These are phyloP conservation scores for Pezicula radicicola DNA, from an alignment of 2,329 filamentous ascomycete genomes.

Conservation along the genomic window DNA sequence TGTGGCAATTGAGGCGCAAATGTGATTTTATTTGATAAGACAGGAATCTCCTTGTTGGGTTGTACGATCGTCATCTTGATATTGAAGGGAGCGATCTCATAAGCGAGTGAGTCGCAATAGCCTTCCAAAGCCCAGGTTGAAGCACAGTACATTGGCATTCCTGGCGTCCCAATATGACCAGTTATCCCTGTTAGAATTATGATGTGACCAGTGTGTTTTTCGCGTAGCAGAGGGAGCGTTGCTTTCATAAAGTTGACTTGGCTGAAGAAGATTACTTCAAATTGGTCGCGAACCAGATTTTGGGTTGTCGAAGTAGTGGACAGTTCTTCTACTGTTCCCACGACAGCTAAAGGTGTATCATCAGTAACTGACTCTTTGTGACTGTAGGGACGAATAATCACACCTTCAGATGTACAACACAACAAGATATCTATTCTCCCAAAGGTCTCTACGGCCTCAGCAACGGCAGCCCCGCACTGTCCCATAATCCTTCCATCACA, in stretches of 20 bases:
- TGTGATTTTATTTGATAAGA: constrained; percentile 82
- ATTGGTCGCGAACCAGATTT: constrained; percentile 83
- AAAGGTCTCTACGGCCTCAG: constrained; percentile 81
- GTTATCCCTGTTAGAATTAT: constrained; percentile 87
- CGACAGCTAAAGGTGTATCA: constrained; percentile 55
- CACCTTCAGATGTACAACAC: constrained; percentile 85
- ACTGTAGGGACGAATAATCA: background rate
- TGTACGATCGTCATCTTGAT: constrained; percentile 95
- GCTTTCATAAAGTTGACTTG: constrained; percentile 96
- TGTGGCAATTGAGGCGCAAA: constrained; percentile 75
- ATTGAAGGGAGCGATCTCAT: constrained; percentile 96
- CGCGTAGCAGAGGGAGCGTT: constrained; percentile 73
- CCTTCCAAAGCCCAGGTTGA: constrained; percentile 94
- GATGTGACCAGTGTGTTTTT: constrained; percentile 82
- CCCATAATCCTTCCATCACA: constrained; percentile 53
- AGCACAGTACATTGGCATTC: constrained; percentile 86
- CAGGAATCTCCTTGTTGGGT: constrained; percentile 87
- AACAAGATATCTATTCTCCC: constrained; percentile 86
- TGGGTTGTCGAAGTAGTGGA: constrained; percentile 69
- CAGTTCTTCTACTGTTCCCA: constrained; percentile 90
- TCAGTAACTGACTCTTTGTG: background rate
- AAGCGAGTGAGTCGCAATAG: constrained; percentile 91
- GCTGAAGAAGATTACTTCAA: constrained; percentile 92
- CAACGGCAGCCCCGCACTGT: constrained; percentile 63
- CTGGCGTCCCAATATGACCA: constrained; percentile 89